Evolutionary conservation across 2,329 filamentous ascomycete genomes (phyloP).

Genomic region (Cephalotrichum gorgonifer): DNA sequence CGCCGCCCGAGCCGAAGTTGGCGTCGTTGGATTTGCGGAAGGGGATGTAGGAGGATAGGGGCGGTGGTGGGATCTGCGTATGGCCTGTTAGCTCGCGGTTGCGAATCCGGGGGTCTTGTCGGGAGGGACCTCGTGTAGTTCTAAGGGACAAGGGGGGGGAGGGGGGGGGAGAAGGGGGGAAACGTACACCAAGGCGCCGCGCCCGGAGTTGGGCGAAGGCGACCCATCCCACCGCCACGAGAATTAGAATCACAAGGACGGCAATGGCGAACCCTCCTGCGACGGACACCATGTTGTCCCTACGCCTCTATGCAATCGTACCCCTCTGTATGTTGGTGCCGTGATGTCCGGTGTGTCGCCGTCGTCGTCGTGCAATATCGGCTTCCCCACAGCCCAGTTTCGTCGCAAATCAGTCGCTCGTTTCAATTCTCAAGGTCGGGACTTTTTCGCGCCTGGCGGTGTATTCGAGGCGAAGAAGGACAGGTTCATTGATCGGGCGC

Average conservation of each 20-base stretch:
- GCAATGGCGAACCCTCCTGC: constrained; percentile 45
- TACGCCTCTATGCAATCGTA: background rate
- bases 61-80: constrained; percentile 56
- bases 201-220: constrained; percentile 64
- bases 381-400: too few relatives aligned
- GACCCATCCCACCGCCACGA: constrained; percentile 54
- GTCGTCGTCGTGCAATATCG: too few relatives aligned
- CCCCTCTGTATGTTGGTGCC: background rate
- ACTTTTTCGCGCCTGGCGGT: too few relatives aligned
- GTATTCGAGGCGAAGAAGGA: too few relatives aligned
- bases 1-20: constrained; percentile 43
- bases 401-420: too few relatives aligned
- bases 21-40: constrained; percentile 46
- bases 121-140: background rate
- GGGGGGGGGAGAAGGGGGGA: constrained; percentile 2
- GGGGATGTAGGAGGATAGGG: constrained; percentile 58
- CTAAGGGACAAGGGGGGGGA: background rate
- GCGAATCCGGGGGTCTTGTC: too few relatives aligned
- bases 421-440: too few relatives aligned
- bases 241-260: constrained; percentile 50
- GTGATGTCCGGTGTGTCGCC: background rate
- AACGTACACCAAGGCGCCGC: constrained; percentile 55
- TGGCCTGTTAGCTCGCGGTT: background rate
- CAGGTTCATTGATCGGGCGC: too few relatives aligned
- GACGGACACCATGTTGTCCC: constrained; percentile 6